Evolutionary conservation across 768 basidiomycete genomes (phyloP), one percentile per base, ranked within the genome.

Genomic region (Boletales sp.): DNA sequence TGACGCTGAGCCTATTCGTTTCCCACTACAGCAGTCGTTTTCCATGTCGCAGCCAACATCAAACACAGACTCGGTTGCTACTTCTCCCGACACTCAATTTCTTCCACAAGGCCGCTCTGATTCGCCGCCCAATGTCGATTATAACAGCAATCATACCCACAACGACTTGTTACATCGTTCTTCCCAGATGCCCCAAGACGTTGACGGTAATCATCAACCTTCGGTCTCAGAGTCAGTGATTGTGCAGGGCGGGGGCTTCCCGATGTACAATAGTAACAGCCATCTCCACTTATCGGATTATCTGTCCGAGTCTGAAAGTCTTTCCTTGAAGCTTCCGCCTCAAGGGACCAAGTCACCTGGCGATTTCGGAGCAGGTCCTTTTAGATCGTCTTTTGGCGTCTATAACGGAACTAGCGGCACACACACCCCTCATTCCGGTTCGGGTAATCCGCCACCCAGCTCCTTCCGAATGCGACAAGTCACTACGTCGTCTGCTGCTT

Each of bases 1-100:
- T 44, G 88, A 90, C 79, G 79, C 86, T 49, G 87, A 90, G 67
- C 86, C 85, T 41, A 64, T 75, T 49, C 75, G 45, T 32, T 33
- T 51, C 6, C 57, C 61, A 15, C 25, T 57, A 30, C 57, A 56
- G 14, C 66, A 61, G 49, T 77, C 49, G 75, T 81, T 64, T 64
- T 68, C 48, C 69, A 78, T 62, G 72, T 74, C 52, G 63, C 76
- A 51, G 64, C 73, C 82, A 39, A 57, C 76, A 21, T 77, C 82
- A 9, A 75, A 77, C 55, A 73, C 81, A 4, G 79, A 81, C 42
- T 78, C 82, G 37, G 74, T 72, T 17, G 68, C 54, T 33, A 19
- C 67, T 50, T 81, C 81, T 53, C 80, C 82, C 49, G 74, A 80
- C 34, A 66, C 79, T 18, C 80, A 79, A 51, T 84, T 74, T 63